Conservation (phyloP, 176 grass and related monocot genomes). For the Oryza coarctata region DNA sequence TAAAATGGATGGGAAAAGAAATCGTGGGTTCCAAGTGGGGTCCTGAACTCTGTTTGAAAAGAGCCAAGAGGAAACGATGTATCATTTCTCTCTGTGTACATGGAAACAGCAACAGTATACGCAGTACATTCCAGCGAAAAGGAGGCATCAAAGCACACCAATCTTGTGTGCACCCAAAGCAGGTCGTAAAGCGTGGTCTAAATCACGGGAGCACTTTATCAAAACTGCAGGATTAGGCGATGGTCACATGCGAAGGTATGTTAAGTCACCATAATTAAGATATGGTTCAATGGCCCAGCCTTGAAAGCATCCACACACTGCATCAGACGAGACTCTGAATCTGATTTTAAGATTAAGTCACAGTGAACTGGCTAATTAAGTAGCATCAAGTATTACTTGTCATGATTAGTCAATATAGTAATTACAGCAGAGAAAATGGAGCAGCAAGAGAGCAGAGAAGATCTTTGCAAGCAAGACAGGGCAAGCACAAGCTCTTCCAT, state of each 20-base stretch:
- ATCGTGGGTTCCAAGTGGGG: not conserved
- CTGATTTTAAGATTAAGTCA: not conserved
- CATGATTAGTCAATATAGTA: constrained; percentile 47
- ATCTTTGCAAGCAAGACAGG: constrained; percentile 7
- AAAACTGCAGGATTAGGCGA: constrained; percentile 34
- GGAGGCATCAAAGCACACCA: not conserved
- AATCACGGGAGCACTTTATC: constrained; percentile 29
- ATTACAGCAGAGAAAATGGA: constrained; percentile 69
- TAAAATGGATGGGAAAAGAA: not conserved
- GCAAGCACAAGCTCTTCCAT: not conserved
- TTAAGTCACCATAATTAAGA: constrained; percentile 11
- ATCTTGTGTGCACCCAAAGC: constrained; percentile 22
- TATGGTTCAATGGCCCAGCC: constrained; percentile 21
- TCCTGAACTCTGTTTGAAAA: not conserved
- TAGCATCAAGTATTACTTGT: constrained; percentile 25
- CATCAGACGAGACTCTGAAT: constrained; percentile 6
- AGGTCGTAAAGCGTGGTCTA: constrained; percentile 40
- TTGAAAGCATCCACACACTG: not conserved
- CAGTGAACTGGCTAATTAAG: not conserved
- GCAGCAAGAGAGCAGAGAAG: constrained; percentile 25
- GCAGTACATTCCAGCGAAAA: constrained; percentile 3
- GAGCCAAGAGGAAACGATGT: not conserved
- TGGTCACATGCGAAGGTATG: constrained; percentile 35
- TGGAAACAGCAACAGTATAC: not conserved
- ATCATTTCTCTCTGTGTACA: not conserved